Base-by-base conservation (phyloP, 2,329 filamentous ascomycete genomes). In the Fusarium robinianum region DNA sequence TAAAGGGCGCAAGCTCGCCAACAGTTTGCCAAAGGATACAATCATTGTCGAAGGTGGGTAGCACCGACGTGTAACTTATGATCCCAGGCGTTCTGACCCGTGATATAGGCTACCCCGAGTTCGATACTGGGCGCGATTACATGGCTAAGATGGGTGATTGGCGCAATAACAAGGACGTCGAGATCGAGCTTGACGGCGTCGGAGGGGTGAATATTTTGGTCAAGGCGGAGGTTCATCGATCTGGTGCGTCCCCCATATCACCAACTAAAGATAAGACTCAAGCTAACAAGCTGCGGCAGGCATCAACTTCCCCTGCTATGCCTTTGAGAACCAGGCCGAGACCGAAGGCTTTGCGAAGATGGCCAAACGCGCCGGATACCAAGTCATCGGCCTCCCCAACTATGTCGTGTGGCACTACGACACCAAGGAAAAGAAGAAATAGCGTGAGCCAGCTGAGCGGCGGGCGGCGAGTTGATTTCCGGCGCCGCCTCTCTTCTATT, bases 331-430 rank as follows among this genome's bases (percentile, higher is more conserved):
- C 70, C 94, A 99, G 73, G 94, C 94, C 53, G 94, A 99, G 72
- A 99, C 94, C 5, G 94, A 99, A 72, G 94, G 94, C 6, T 99
- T 99, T 64, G 94, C 94, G 24, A 96, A 95, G 69, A 99, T 99
- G 94, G 94, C 94, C 47, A 96, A 95, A 74, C 80, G 90, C 53
- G 94, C 94, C 12, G 94, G 94, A 30, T 97, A 96, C 67, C 80
- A 89, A 63, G 94, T 99, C 17, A 81, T 90, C 58, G 94, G 94
- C 31, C 76, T 99, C 42, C 94, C 92, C 27, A 99, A 99, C 69
- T 99, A 99, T 67, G 85, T 99, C 36, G 92, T 99, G 46, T 99
- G 94, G 94, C 94, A 99, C 67, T 88, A 96, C 62, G 94, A 99
- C 68, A 99, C 94, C 3, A 83, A 91, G 43, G 94, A 99, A 75